Evolutionary conservation across 2,329 filamentous ascomycete genomes (phyloP), one percentile per base, ranked within the genome.

Genomic region (Talaromyces pinophilus): DNA sequence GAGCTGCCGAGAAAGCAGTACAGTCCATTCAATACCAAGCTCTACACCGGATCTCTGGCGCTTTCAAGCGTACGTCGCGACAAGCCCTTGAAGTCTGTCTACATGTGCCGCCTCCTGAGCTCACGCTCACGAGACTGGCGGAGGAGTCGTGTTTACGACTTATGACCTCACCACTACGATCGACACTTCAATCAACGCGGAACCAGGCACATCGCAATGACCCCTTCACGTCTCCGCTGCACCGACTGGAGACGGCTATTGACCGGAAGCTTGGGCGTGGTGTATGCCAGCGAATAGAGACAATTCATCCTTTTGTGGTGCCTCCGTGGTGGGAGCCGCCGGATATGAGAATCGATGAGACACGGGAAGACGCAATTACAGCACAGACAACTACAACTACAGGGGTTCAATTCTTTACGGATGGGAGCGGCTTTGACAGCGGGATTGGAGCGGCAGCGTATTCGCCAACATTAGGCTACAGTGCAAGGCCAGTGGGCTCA

Each of bases 1-100:
- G 28, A 2, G 33, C 38, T 0, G 11, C 52, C 0, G 62, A 57
- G 40, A 4, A 35, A 42, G 62, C 62, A 1, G 28, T 42, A 3
- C 62, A 28, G 5, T 65, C 62, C 1, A 71, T 74, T 46, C 71
- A 75, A 46, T 65, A 67, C 57, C 67, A 71, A 42, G 73, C 72
- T 6, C 70, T 72, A 17, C 69, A 73, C 65, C 69, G 70, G 25
- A 74, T 74, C 59, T 72, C 71, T 15, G 70, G 72, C 19, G 71
- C 70, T 17, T 75, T 74, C 54, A 64, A 67, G 11, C 72, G 69
- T 7, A 74, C 71, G 8, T 67, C 70, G 10, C 50, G 62, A 10
- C 40, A 66, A 17, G 65, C 67, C 2, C 50, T 74, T 35, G 72
- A 75, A 33, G 68, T 75, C 13, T 73, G 73, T 67, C 70, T 71